Evolutionary conservation across 2,329 filamentous ascomycete genomes (phyloP), one percentile per base, ranked within the genome.

Genomic region (Blastomyces emzantsi): DNA sequence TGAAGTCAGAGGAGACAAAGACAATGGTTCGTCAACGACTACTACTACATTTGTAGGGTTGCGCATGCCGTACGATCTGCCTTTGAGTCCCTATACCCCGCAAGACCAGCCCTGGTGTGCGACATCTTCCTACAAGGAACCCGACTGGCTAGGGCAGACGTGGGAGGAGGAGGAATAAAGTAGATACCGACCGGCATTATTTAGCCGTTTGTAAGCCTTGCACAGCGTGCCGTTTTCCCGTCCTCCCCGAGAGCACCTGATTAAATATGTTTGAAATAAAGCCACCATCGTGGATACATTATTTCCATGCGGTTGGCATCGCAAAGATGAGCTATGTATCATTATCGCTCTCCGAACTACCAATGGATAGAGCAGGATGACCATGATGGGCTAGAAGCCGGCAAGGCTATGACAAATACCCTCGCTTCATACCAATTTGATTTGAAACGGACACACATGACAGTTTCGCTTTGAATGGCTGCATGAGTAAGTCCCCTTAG

Each of bases 11-110:
- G n/a, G 58, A 56, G n/a, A 49, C 6, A 13, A 60, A 4, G 41
- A 19, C 51, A n/a, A 4, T 51, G 57, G 8, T 28, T 22, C 33
- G 55, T 49, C 17, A 54, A 17, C 33, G n/a, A 49, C 17, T 56
- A 13, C 39, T n/a, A 49, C 39, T 45, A 55, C 19, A 25, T 62
- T 86, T 0, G 81, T 96, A 3, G 90, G 89, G 0, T 77, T 93
- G 36, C 82, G 91, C 19, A 87, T 96, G 76, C 90, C 92, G n/a
- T 96, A 96, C 74, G 87, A 87, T 74, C 75, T 92, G 7, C 92
- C 92, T 0, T 73, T 96, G 36, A 84, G 84, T 59, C 78, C 78
- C 7, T 96, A 96, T 70, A 77, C 73, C 0, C 67, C 74, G 8
- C 73, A 75, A 4, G 90, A 95, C 70, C 77, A 82, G 57, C 91